A percentile compares a stretch with the other conserved stretches of the same genome.
Conservation (phyloP, 1,284 basidiomycete species). For the Bondarzewia mesenterica region DNA sequence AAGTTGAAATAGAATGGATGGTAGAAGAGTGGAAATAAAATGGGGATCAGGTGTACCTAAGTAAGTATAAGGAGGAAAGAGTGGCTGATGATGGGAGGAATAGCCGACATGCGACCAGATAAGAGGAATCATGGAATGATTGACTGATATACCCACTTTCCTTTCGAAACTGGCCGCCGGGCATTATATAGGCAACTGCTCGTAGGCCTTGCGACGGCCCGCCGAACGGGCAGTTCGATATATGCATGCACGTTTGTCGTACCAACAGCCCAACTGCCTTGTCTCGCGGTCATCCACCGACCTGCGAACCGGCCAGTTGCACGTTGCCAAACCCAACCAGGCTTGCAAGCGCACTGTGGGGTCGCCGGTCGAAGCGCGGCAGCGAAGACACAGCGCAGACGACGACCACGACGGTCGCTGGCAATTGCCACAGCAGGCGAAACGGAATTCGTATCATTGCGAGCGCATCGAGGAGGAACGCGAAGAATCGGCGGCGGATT, state of each 20-base stretch:
- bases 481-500: not conserved
- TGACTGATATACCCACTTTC: not conserved
- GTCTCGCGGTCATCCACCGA: not conserved
- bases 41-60: no score
- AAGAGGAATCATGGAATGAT: no score
- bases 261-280: not conserved
- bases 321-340: not conserved
- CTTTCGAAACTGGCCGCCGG: not conserved
- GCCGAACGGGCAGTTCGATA: not conserved
- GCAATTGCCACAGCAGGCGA: conserved; percentile 4
- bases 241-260: conserved; percentile 12
- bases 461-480: conserved; percentile 3
- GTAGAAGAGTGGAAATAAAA: no score
- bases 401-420: not conserved
- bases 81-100: no score
- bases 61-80: no score
- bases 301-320: not conserved
- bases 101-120: no score
- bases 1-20: no score
- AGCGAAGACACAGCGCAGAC: not conserved
- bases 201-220: not conserved
- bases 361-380: not conserved
- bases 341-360: not conserved
- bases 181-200: conserved; percentile 2
- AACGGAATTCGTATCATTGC: not conserved